Base-by-base conservation (phyloP, 768 basidiomycete species). In the Suillus decipiens region DNA sequence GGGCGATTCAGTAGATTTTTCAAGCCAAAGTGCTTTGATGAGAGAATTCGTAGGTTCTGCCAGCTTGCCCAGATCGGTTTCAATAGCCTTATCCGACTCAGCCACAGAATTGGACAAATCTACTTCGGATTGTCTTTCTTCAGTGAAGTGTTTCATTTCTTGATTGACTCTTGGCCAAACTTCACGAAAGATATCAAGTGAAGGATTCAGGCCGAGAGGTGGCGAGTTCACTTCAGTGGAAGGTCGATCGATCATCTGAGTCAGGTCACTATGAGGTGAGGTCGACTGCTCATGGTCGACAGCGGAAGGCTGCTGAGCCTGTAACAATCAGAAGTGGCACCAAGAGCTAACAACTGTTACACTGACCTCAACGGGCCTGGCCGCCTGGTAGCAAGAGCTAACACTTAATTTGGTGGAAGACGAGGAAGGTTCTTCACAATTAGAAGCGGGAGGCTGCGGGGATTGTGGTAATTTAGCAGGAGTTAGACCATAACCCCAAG, bases 121-220 rank as follows among this genome's bases (percentile, higher is more conserved):
- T 24, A 15, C 19, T 36, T 59, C 55, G 47, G 22, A 15, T 37
- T 28, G 62, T 50, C 68, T 67, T 36, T 53, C 50, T 2, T 67
- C 66, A 61, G 73, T 69, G 39, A 78, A 59, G 59, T 78, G 75
- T 50, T 69, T 69, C 65, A 79, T 73, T 66, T 80, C 79, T 62
- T 78, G 76, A 33, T 72, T 73, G 24, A 75, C 72, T 62, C 68
- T 75, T 8, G 76, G 77, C 78, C 78, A 79, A 60, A 74, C 63
- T 57, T 73, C 65, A 63, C 67, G 59, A 59, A 71, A 60, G 55
- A 69, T 59, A 59, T 75, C 71, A 60, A 64, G 45, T 39, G 57
- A 31, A 17, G 66, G 33, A 41, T 58, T 42, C 53, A 54, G 22
- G 64, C 65, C 33, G 22, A 22, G 57, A 12, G 69, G 64, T 11